phyloP scores from a whole-genome alignment of 2,329 filamentous ascomycete genomes.

The Colletotrichum navitas region DNA sequence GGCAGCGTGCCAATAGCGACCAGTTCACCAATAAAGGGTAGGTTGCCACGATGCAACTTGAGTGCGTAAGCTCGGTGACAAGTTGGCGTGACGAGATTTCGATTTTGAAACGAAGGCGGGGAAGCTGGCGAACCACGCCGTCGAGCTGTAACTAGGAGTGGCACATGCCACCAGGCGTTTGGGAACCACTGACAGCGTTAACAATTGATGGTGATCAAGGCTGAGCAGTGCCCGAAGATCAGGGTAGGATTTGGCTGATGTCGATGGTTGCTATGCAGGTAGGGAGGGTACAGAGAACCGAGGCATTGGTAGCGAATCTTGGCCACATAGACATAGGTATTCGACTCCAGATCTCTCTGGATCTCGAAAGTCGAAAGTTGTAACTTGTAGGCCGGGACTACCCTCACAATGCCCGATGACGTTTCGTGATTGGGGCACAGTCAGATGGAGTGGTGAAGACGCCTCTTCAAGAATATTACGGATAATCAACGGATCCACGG shows the following conservation, averaged over 20 bases:
- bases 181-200: not conserved
- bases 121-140: constrained; percentile 5
- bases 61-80: not conserved
- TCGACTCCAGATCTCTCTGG: not conserved
- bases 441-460: not conserved
- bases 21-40: not conserved
- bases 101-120: constrained; percentile 19
- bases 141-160: not conserved
- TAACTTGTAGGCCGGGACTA: constrained; percentile 3
- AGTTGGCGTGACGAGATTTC: constrained; percentile 8
- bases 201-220: not conserved
- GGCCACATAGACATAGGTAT: not conserved
- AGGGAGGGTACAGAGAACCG: not conserved
- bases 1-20: not conserved
- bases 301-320: constrained; percentile 14
- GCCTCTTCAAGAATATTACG: constrained; percentile 10
- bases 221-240: not conserved
- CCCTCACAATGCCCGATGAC: constrained; percentile 15
- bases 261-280: not conserved
- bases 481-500: constrained; percentile 4
- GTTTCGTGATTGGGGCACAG: constrained; percentile 14
- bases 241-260: constrained; percentile 23
- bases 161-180: not conserved
- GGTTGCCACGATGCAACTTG: not conserved
- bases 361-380: constrained; percentile 18